Percentiles rank a stretch among this genome's conserved stretches.
phyloP scores from a whole-genome alignment of 2,329 filamentous ascomycete species.

The Claviceps fusiformis region DNA sequence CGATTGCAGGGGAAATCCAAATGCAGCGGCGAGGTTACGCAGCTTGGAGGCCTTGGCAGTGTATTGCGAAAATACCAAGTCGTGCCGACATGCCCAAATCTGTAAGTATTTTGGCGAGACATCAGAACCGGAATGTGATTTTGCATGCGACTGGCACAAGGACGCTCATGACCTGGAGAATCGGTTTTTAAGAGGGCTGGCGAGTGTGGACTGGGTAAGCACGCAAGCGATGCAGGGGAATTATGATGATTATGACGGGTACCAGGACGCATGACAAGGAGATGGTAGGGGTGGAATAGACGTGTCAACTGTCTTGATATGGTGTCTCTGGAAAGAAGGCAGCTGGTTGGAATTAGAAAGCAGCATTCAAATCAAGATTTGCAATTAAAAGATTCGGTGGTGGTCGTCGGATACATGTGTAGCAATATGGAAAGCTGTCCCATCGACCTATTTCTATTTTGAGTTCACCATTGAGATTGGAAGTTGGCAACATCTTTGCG shows the following conservation, averaged over 20 bases:
- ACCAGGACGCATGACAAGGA: slow-evolving; percentile 30
- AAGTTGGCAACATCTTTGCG: no score
- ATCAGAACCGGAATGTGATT: slow-evolving; percentile 47
- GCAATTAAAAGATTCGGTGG: neutral
- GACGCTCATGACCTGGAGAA: slow-evolving; percentile 43
- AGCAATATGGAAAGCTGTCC: no score
- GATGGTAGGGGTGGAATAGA: no score
- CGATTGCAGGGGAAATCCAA: slow-evolving; percentile 25
- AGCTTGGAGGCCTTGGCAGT: slow-evolving; percentile 56
- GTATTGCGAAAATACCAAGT: slow-evolving; percentile 66
- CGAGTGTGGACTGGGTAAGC: slow-evolving; percentile 48
- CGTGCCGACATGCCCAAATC: slow-evolving; percentile 65
- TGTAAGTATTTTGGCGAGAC: slow-evolving; percentile 65
- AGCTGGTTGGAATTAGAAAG: neutral
- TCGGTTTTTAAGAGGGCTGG: slow-evolving; percentile 41
- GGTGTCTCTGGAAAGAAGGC: neutral
- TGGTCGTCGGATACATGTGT: neutral
- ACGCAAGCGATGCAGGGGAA: slow-evolving; percentile 46
- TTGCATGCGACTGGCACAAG: slow-evolving; percentile 69
- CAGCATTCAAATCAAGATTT: neutral
- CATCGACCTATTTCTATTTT: no score
- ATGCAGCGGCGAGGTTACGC: slow-evolving; percentile 39
- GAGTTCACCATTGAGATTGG: no score
- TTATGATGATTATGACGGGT: slow-evolving; percentile 43
- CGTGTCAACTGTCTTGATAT: neutral